phyloP scores from a whole-genome alignment of 2,329 filamentous ascomycete genomes.

The Fusarium palustre region DNA sequence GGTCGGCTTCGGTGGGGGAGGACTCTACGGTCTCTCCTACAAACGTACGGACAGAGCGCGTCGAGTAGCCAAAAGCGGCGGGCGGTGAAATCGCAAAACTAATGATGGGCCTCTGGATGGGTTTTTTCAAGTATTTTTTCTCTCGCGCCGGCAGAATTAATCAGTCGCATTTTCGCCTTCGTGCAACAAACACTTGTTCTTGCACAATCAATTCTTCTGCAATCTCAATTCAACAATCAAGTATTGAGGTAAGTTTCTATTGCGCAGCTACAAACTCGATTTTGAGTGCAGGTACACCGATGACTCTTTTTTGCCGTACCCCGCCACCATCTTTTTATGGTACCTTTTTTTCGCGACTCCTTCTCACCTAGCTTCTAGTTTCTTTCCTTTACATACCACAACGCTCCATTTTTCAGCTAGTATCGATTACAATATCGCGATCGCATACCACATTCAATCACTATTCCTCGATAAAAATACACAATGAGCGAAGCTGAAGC shows the following conservation, averaged over 20 bases:
- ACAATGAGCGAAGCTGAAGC: slow-evolving; percentile 57
- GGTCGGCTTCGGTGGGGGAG: slow-evolving; percentile 36
- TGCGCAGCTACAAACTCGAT: slow-evolving; percentile 6
- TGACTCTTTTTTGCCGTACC: slow-evolving; percentile 46
- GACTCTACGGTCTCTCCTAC: background rate
- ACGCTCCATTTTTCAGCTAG: slow-evolving; percentile 4
- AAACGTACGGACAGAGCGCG: background rate
- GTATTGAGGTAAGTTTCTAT: slow-evolving; percentile 27
- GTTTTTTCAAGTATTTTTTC: slow-evolving; percentile 43
- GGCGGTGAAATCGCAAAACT: slow-evolving; percentile 49
- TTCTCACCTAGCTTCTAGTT: slow-evolving; percentile 36
- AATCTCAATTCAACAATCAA: background rate
- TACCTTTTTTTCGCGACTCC: slow-evolving; percentile 38
- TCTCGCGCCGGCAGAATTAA: slow-evolving; percentile 45
- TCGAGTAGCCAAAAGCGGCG: slow-evolving; percentile 39
- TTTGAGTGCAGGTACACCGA: slow-evolving; percentile 30
- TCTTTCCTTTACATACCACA: slow-evolving; percentile 12
- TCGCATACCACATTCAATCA: slow-evolving; percentile 22
- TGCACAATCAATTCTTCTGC: slow-evolving; percentile 3
- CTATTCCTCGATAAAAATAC: slow-evolving; percentile 25
- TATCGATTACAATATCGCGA: slow-evolving; percentile 12
- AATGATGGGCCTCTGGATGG: slow-evolving; percentile 28
- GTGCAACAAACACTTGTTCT: slow-evolving; percentile 12
- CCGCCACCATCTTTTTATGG: slow-evolving; percentile 45
- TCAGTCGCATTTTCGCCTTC: slow-evolving; percentile 37